Conservation (phyloP, 208 protist species). For the Trypanosoma vivax region DNA sequence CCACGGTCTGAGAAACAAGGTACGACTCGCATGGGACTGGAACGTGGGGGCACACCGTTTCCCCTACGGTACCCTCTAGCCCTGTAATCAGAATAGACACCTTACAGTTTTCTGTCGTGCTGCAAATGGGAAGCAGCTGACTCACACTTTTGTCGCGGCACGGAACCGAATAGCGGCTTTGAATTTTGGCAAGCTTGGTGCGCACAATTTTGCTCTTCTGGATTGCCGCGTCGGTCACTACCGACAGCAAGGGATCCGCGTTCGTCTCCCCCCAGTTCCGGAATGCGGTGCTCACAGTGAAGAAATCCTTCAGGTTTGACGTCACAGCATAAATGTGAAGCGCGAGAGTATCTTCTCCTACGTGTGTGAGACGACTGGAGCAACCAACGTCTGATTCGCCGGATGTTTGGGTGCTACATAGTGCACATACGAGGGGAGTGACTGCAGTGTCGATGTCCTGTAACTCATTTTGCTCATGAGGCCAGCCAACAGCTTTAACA, state of each 20-base stretch:
- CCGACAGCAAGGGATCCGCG: neutral
- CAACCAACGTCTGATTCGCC: slow-evolving; percentile 8
- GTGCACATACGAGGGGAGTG: slow-evolving; percentile 16
- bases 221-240: neutral
- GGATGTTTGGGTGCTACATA: neutral
- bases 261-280: slow-evolving; percentile 19
- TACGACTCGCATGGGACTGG: slow-evolving; percentile 1
- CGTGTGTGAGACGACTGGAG: slow-evolving; percentile 29
- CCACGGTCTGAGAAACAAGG: neutral
- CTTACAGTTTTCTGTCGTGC: neutral
- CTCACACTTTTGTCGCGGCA: slow-evolving; percentile 1
- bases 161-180: neutral
- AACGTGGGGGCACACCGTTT: slow-evolving; percentile 2
- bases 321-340: slow-evolving; percentile 41
- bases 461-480: slow-evolving; percentile 12
- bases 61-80: neutral
- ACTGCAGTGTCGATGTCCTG: no score
- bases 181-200: neutral
- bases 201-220: neutral
- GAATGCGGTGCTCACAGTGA: slow-evolving; percentile 18
- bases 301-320: slow-evolving; percentile 7
- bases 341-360: slow-evolving; percentile 10
- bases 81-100: slow-evolving; percentile 2
- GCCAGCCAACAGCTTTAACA: slow-evolving; percentile 31
- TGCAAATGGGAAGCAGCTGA: neutral